Base-by-base conservation (phyloP, 2,329 filamentous ascomycete genomes). In the Tolypocladium cylindrosporum region DNA sequence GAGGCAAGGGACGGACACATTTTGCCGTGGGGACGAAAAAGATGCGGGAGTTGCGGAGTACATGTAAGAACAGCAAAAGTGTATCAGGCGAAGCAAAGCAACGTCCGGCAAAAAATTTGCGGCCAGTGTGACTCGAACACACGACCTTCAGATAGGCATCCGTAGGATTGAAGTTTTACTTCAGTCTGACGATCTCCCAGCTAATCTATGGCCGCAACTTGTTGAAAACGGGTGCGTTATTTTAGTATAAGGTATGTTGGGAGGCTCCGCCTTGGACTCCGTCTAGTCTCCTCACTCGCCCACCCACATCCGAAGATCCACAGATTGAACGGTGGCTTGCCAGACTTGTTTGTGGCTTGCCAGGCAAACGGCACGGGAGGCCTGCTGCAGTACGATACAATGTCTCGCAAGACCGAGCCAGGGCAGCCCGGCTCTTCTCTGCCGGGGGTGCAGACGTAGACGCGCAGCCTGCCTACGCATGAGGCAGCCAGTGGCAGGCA, bases 51-150 rank as follows among this genome's bases (percentile, higher is more conserved):
- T 16, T 50, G n/a, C 9, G 19, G 31, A 34, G 31, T 34, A 34
- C 31, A 34, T n/a, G 9, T 5, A 27, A 16, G 45, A 27, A 19
- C 4, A 45, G 62, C 61, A 40, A 58, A 57, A 59, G 45, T 41
- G 43, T 19, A 54, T 19, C 42, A 1, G 37, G n/a, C 4, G 24
- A 36, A 42, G 19, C 19, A 24, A 13, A 4, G 11, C 27, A 58
- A 61, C 19, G 19, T 6, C 48, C 19, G 10, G 11, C 63, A 63
- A 64, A 65, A 65, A 59, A 21, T 51, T 36, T 66, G 65, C 64
- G 64, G 63, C 61, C 65, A 66, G 64, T 67, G 65, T 67, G 65
- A 64, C 64, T 67, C 64, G 65, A 67, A 67, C 65, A 67, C 65
- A 67, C 64, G 65, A 66, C 65, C 65, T 67, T 67, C 64, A 67